Base-by-base conservation (phyloP, 1,139 yeast species). In the Kurtzmaniella quercitrusa region DNA sequence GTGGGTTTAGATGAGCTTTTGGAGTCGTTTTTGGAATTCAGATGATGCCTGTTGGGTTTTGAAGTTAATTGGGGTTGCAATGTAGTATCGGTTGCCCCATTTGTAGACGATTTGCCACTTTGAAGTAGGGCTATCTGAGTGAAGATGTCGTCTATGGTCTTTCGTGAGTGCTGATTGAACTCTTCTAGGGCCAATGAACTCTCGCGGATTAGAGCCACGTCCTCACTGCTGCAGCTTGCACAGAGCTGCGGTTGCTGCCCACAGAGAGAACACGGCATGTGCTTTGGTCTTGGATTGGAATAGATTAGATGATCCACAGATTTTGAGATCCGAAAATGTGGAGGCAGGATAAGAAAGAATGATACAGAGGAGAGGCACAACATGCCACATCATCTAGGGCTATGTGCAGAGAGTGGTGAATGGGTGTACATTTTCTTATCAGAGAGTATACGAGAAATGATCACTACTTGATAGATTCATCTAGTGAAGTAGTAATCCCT, bases 71-170 rank as follows among this genome's bases (percentile, higher is more conserved):
- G 31, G 10, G 4, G 12, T n/a, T 11, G 5, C 14, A 11, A n/a
- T 10, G 27, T 23, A 11, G 10, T 11, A 8, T 23, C 11, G 27
- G 27, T 23, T 7, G 27, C 27, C 7, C 27, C 27, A 23, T 8
- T 8, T 23, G 7, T 23, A 23, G 7, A 7, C 10, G 27, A 11
- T 23, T 23, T 11, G 11, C 31, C 31, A 10, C 14, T 27, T 14
- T 31, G 36, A 14, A 31, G 36, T 14, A 8, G 6, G 10, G 18
- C 17, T 5, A 31, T 31, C 4, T 11, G 36, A 3, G 3, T 9
- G 43, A 68, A 65, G 11, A 71, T 57, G 14, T 51, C 46, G 44
- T 69, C 58, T 23, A 72, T 67, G 34, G 63, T 57, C 12, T 41
- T 43, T 19, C 65, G 51, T 39, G 59, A 50, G 2, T 42, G 41